phyloP scores from a whole-genome alignment of 352 stramenopile species.

The Achlya hypogyna region DNA sequence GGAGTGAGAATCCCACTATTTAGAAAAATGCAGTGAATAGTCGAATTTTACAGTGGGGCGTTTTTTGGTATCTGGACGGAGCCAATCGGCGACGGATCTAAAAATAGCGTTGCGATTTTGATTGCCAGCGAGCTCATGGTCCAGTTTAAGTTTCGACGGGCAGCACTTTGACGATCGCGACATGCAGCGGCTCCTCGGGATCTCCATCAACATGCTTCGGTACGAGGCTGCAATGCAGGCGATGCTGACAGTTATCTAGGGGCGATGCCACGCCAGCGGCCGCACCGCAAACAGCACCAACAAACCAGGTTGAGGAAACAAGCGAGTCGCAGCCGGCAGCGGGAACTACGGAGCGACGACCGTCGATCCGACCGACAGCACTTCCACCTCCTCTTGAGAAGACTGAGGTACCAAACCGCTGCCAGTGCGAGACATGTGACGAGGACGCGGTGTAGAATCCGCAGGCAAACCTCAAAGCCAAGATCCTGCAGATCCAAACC shows the following conservation, averaged over 20 bases:
- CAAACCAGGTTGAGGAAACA: slow-evolving; percentile 9
- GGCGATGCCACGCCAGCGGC: not conserved
- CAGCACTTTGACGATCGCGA: not conserved
- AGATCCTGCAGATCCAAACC: slow-evolving; percentile 72
- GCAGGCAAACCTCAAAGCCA: slow-evolving; percentile 38
- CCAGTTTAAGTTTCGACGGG: not conserved
- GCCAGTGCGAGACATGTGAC: not conserved
- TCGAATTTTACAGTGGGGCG: not conserved
- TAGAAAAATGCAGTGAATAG: not conserved
- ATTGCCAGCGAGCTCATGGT: not conserved
- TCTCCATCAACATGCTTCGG: slow-evolving; percentile 21
- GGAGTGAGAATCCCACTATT: too few relatives aligned
- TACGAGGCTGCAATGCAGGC: not conserved
- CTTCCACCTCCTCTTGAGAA: slow-evolving; percentile 17
- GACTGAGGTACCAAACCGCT: not conserved
- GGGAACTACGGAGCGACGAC: not conserved
- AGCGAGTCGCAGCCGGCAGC: too few relatives aligned
- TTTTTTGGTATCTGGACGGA: not conserved
- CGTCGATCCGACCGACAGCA: slow-evolving; percentile 19
- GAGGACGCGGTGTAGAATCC: slow-evolving; percentile 4
- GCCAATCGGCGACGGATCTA: not conserved
- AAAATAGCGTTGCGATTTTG: not conserved
- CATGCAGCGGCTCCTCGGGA: slow-evolving; percentile 19
- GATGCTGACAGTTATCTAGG: not conserved
- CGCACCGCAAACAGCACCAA: not conserved